These are phyloP conservation scores for Vitis rupestris DNA, from an alignment of 164 flowering plant genomes.

Conservation along the genomic window DNA sequence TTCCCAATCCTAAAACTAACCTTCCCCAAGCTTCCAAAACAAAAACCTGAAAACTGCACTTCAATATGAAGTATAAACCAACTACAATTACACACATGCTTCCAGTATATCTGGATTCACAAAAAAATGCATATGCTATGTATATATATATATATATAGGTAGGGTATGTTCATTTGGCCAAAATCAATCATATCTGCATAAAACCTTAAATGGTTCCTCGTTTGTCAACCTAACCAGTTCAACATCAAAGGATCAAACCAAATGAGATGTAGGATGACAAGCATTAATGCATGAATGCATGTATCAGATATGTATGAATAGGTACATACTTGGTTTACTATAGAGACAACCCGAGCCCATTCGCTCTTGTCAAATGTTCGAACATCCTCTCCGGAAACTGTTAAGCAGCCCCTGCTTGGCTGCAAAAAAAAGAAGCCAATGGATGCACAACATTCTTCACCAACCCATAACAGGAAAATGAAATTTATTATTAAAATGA, in stretches of 20 bases:
- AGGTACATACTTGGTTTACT: constrained; percentile 78
- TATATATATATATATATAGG: no score
- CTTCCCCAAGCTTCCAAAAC: background rate
- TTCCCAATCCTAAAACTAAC: background rate
- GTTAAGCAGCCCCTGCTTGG: constrained; percentile 88
- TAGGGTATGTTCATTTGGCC: no score
- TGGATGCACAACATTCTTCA: background rate
- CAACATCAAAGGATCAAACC: no score
- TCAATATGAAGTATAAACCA: no score
- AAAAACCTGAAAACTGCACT: no score
- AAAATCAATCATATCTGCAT: no score
- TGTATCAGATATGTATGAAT: constrained; percentile 3
- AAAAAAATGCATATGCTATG: no score
- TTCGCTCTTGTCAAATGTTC: constrained; percentile 92
- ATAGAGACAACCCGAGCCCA: constrained; percentile 92
- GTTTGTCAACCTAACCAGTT: no score
- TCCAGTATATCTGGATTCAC: no score
- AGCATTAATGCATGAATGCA: background rate
- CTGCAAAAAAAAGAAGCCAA: constrained; percentile 37
- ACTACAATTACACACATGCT: no score
- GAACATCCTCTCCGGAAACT: constrained; percentile 88
- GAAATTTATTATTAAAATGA: background rate
- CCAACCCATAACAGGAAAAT: background rate
- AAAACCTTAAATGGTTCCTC: no score
- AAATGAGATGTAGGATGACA: no score